Evolutionary conservation across 2,329 filamentous ascomycete species (phyloP).

Genomic region (Rutstroemia sp.): DNA sequence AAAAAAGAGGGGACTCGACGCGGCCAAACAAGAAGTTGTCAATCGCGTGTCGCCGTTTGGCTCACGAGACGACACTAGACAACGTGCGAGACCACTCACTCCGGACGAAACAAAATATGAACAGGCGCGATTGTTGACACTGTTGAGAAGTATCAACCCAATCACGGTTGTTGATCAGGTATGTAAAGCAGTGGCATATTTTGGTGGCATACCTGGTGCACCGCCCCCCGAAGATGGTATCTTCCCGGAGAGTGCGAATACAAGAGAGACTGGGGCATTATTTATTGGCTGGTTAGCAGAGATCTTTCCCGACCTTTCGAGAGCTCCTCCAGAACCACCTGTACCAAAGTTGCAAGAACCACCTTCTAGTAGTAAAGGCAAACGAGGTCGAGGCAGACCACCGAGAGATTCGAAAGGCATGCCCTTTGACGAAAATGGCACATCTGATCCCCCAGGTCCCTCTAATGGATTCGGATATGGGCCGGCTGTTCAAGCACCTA

Average conservation of each 20-base stretch:
- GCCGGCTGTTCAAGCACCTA: slow-evolving; percentile 24
- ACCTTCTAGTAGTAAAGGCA: background rate
- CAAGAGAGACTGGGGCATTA: slow-evolving; percentile 49
- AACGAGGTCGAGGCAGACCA: slow-evolving; percentile 24
- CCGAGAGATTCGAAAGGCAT: slow-evolving; percentile 16
- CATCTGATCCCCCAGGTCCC: slow-evolving; percentile 22
- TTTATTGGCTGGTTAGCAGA: slow-evolving; percentile 57
- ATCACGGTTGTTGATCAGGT: slow-evolving; percentile 52
- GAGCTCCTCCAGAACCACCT: slow-evolving; percentile 15
- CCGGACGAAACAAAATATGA: slow-evolving; percentile 49
- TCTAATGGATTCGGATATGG: slow-evolving; percentile 28
- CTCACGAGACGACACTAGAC: slow-evolving; percentile 24
- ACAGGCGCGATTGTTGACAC: slow-evolving; percentile 50
- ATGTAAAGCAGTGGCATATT: slow-evolving; percentile 55
- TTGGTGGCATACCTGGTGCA: slow-evolving; percentile 51
- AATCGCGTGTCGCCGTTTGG: slow-evolving; percentile 23
- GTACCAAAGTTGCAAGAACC: slow-evolving; percentile 6
- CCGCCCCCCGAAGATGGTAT: slow-evolving; percentile 41
- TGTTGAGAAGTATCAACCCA: slow-evolving; percentile 49
- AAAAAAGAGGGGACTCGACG: slow-evolving; percentile 26
- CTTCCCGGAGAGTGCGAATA: slow-evolving; percentile 49
- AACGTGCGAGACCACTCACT: slow-evolving; percentile 29
- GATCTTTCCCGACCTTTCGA: slow-evolving; percentile 45
- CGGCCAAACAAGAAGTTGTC: slow-evolving; percentile 17
- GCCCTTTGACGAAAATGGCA: slow-evolving; percentile 4